Base-by-base conservation (phyloP, 352 stramenopile species). In the Pythium brassicae region DNA sequence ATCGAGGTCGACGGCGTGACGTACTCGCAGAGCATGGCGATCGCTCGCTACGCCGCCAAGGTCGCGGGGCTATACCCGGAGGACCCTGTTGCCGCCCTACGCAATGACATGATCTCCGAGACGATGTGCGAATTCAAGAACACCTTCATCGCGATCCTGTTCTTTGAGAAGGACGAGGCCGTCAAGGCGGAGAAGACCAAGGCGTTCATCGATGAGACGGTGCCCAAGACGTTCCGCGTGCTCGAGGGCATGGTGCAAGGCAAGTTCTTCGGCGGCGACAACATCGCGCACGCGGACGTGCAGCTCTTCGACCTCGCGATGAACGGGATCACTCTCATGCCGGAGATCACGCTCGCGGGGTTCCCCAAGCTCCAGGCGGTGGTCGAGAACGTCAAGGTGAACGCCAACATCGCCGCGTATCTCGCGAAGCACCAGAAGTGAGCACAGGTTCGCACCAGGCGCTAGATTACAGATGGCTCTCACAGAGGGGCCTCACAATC, bases 221-320 rank as follows among this genome's bases (percentile, higher is more conserved):
- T 53, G 12, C 49, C 57, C 9, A 63, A 63, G 49, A 17, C 23
- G 37, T 53, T 92, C 26, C 43, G 32, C 8, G 47, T 60, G 27
- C 53, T 90, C 2, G 74, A 89, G 60, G 66, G 55, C 29, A 40
- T 72, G 22, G 63, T 89, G n/a, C 25, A 62, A 20, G 76, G 74
- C 29, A 69, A 68, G 51, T 89, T 79, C 53, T 68, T 90, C 52
- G 55, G 73, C 4, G 79, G 75, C 25, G 74, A 82, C 45, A 69
- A 66, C 47, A 3, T 66, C 12, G 69, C 68, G 43, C 55, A 70
- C 34, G 72, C 68, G 0, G 75, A 89, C 52, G 11, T 89, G 29
- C 53, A 68, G 17, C 43, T 83, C 29, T 69, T 82, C 22, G 71
- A 84, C 57, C n/a, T 78, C 12, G 53, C 75, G 10, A 23, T 68